Percentiles rank a stretch among this genome's conserved stretches.
phyloP scores from a whole-genome alignment of 805 yeast species.

The Yamadazyma tumulicola region DNA sequence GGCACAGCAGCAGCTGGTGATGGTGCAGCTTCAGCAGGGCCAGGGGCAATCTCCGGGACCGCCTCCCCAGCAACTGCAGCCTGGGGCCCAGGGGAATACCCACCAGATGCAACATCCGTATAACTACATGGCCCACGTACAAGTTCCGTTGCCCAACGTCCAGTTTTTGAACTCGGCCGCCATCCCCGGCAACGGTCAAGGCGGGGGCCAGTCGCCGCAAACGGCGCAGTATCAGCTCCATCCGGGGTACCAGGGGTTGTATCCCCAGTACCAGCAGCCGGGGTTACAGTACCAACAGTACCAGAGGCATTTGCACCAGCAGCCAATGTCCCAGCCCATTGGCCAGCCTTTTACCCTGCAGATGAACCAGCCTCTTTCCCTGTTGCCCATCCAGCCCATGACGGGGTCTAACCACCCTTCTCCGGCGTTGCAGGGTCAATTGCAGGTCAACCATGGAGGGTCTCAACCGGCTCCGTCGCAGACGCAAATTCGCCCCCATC shows the following conservation, averaged over 20 bases:
- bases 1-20: too few species aligned
- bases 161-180: slow-evolving; percentile 7
- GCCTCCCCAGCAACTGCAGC: slow-evolving; percentile 1
- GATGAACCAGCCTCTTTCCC: too few species aligned
- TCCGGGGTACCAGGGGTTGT: slow-evolving; percentile 14
- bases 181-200: too few species aligned
- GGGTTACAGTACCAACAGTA: slow-evolving; percentile 16
- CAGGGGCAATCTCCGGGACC: neutral
- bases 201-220: neutral
- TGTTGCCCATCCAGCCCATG: too few species aligned
- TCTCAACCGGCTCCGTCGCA: too few species aligned
- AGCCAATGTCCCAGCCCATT: too few species aligned
- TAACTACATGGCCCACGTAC: slow-evolving; percentile 6
- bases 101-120: neutral
- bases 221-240: slow-evolving; percentile 4
- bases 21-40: slow-evolving; percentile 5
- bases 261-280: slow-evolving; percentile 14
- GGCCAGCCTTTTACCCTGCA: too few species aligned
- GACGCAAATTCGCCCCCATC: too few species aligned
- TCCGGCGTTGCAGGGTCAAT: too few species aligned
- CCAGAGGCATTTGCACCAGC: slow-evolving; percentile 13
- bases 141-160: slow-evolving; percentile 8
- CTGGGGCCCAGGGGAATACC: slow-evolving; percentile 1
- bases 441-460: too few species aligned
- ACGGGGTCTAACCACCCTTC: too few species aligned